Base-by-base conservation (phyloP, 2,329 filamentous ascomycete genomes). In the Blastomyces percursus region DNA sequence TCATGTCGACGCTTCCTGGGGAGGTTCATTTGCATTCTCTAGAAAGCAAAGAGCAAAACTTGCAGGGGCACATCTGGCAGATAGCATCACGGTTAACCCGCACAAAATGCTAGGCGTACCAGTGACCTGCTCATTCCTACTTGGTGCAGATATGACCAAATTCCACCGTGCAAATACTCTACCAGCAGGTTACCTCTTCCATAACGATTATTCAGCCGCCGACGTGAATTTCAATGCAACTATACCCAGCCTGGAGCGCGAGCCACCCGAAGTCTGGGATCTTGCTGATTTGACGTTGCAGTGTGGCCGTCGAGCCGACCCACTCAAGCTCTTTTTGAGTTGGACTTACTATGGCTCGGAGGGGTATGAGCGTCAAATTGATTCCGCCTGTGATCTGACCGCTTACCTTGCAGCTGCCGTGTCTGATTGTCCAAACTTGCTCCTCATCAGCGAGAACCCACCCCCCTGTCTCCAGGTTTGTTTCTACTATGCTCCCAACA, bases 51-150 rank as follows among this genome's bases (percentile, higher is more conserved):
- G 78, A 55, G 69, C 77, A 61, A 89, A 91, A 71, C 78, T 97
- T 11, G 74, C 78, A 0, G 93, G 93, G 16, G 79, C 83, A 1
- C 81, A 91, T 54, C 81, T 87, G 50, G 94, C 92, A 11, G 83
- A 96, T 75, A 90, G 86, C 16, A 79, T 97, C 48, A 90, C 91
- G 1, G 84, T 96, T 61, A 97, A 96, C 75, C 92, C 94, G 63
- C 94, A 99, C 78, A 97, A 97, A 78, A 97, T 97, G 94, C 83
- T 97, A 72, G 90, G 90, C 63, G 89, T 91, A 2, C 93, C 94
- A 0, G 79, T 95, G 50, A 96, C 92, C 0, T 97, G 92, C 77
- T 92, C 88, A 0, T 96, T 96, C 78, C 82, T 99, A 4, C 82
- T 99, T 14, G 87, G 85, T 0, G 82, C 83, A 1, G 92, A 97